Evolutionary conservation across 192 early-diverging fungal genomes (phyloP), one percentile per base, ranked within the genome.

Genomic region (Irineochytrium annulatum): DNA sequence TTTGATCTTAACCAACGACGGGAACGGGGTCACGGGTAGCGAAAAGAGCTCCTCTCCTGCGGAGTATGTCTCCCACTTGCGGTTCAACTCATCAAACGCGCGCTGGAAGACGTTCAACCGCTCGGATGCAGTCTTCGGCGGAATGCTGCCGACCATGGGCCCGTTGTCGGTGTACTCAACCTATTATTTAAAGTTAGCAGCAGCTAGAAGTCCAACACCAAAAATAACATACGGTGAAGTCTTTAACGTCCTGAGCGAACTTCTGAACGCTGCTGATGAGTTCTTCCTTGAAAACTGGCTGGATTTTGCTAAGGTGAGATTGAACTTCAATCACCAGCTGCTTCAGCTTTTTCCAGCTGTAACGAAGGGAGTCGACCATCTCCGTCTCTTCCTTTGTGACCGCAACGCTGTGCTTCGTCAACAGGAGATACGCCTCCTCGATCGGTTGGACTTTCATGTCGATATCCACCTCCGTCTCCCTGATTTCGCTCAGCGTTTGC

Each of bases 301-400:
- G 83, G 67, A 85, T 84, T 49, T 75, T 79, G 68, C 71, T 73
- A 11, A 85, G 60, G 57, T 85, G 80, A 2, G 74, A 70, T 65
- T 85, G 83, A 14, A 78, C 74, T 32, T 85, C 83, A 61, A 84
- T 77, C 14, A 84, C 83, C 28, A 84, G 66, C 48, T 44, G 63
- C 63, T 84, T 84, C 4, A 85, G 67, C 65, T 85, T 85, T 61
- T 85, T 84, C 83, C 81, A 85, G 62, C 81, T 84, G 70, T 85
- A 85, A 17, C 81, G 75, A 14, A 85, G 58, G 0, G 83, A 85
- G 62, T 85, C 83, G 5, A 84, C 83, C 83, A 83, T 84, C 66
- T 85, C 83, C 3, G 81, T 85, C 53, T 85, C 83, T 65, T 85
- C 83, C 61, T 78, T 80, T 0, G 82, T 82, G 4, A 85, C 83